Percentiles rank a stretch among this genome's conserved stretches.
Evolutionary conservation across 1,284 basidiomycete genomes (phyloP).

Genomic region (Marasmius sp.): DNA sequence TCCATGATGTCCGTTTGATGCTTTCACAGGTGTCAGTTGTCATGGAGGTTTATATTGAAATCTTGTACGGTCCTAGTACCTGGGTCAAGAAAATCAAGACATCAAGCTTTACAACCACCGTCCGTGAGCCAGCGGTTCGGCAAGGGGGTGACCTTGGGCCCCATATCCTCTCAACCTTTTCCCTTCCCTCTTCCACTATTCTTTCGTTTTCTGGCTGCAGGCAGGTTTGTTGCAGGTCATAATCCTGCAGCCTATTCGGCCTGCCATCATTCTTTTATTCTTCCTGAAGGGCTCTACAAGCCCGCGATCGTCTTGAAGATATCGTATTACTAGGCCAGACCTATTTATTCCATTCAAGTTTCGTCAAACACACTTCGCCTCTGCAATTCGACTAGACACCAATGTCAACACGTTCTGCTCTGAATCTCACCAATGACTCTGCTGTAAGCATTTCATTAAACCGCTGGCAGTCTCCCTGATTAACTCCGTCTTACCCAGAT

Average conservation of each 20-base stretch:
- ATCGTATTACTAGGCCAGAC: conserved; percentile 3
- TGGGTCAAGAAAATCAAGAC: not conserved
- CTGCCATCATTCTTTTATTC: not conserved
- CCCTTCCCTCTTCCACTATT: not conserved
- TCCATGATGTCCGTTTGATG: not conserved
- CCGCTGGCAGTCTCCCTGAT: not conserved
- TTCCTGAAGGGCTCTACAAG: not conserved
- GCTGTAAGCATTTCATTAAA: conserved; percentile 20
- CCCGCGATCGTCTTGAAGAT: conserved; percentile 4
- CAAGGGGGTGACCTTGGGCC: not conserved
- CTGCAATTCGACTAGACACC: not conserved
- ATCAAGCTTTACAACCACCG: not conserved
- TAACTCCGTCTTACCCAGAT: conserved; percentile 38
- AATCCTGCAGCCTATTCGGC: conserved; percentile 1
- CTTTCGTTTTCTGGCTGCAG: not conserved
- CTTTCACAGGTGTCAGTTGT: not conserved
- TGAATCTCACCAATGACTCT: conserved; percentile 22
- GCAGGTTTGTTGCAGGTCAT: conserved; percentile 3
- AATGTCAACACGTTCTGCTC: not conserved
- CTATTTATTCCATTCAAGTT: conserved; percentile 18
- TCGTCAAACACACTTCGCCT: conserved; percentile 29
- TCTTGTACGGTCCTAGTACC: not conserved
- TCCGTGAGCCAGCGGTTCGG: not conserved
- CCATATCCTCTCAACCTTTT: not conserved
- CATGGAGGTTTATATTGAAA: not conserved